Evolutionary conservation across 139 green algal genomes (phyloP).

Genomic region (Chlamydomonas urium): DNA sequence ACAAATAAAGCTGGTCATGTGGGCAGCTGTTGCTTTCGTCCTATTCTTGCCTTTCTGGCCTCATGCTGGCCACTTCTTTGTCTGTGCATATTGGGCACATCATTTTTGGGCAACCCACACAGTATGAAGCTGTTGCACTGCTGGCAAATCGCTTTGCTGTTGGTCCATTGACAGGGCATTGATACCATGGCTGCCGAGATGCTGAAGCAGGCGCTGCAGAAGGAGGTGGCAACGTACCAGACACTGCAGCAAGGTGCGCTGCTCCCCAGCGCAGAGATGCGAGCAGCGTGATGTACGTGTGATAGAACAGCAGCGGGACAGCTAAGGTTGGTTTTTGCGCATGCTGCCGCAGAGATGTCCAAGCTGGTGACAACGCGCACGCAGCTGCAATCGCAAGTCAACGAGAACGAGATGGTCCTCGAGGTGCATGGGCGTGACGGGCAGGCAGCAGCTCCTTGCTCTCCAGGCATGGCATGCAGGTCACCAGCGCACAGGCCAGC

Average conservation of each 20-base stretch:
- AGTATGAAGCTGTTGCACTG: no score
- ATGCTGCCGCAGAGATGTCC: constrained; percentile 24
- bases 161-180: background rate
- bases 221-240: background rate
- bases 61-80: no score
- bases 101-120: no score
- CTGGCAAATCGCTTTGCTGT: no score
- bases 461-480: background rate
- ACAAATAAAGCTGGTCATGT: no score
- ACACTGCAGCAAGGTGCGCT: background rate
- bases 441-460: background rate
- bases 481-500: no score
- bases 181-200: background rate
- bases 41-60: no score
- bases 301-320: no score
- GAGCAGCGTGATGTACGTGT: background rate
- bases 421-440: constrained; percentile 24
- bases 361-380: constrained; percentile 19
- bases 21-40: no score
- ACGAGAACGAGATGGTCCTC: constrained; percentile 35
- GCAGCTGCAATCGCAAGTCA: constrained; percentile 20
- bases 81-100: no score
- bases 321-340: no score
- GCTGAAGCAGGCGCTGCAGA: background rate
- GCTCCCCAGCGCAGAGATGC: background rate